Conservation (phyloP, 345 rosid genomes). For the Anastatica hierochuntica region DNA sequence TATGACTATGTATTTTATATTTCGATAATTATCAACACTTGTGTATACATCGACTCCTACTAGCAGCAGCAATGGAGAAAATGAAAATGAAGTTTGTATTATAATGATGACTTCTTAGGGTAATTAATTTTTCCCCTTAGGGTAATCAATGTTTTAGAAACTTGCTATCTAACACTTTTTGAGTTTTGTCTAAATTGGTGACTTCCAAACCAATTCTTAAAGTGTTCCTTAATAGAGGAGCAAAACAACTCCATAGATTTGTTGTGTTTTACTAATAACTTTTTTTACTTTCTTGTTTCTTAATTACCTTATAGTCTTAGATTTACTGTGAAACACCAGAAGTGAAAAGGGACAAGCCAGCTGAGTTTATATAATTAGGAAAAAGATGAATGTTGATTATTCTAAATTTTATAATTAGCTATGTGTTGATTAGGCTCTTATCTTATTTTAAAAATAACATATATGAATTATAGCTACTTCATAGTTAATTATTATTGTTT, state of each 20-base stretch:
- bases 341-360: constrained; percentile 47
- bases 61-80: too few species aligned
- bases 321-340: constrained; percentile 27
- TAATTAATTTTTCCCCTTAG: neutral
- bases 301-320: neutral
- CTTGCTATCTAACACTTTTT: constrained; percentile 8
- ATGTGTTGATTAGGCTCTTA: too few species aligned
- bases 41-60: too few species aligned
- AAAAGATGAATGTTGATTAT: neutral
- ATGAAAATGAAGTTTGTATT: constrained; percentile 8
- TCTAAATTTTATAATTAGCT: too few species aligned
- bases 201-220: constrained; percentile 25
- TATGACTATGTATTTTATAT: too few species aligned
- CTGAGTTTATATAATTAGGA: constrained; percentile 26
- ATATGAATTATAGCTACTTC: neutral
- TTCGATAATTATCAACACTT: too few species aligned
- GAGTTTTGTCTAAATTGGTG: constrained; percentile 4
- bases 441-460: neutral
- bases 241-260: constrained; percentile 40
- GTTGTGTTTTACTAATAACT: neutral
- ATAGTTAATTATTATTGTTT: too few species aligned
- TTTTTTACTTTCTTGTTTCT: neutral
- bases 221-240: constrained; percentile 53
- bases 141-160: neutral
- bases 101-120: constrained; percentile 27